Base-by-base conservation (phyloP, 352 stramenopile species). In the Globisporangium cylindrosporum region DNA sequence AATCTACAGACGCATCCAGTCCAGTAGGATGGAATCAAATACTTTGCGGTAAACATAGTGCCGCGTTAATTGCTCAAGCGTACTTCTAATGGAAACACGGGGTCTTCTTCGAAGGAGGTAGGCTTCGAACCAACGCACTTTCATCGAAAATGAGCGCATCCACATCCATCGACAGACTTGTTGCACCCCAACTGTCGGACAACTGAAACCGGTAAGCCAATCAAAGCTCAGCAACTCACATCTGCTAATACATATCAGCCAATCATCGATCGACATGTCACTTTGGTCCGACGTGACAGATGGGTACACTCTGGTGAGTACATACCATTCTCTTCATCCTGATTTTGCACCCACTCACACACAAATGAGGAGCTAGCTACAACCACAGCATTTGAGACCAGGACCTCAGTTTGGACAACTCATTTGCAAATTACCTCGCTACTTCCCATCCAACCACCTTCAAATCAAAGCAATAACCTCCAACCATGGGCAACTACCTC, bases 401-500 rank as follows among this genome's bases (percentile, higher is more conserved):
- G 38, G 12, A 20, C 38, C 38, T 48, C 38, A 48, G 38, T 20
- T 20, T 15, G 14, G 38, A 48, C 38, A 20, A 43, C 36, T 20
- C 38, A 48, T 20, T 48, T 18, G 4, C 14, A 7, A 48, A 48
- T 20, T 20, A 20, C 3, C 38, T 48, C 14, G 14, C 38, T 4
- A 20, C 38, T 20, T 48, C 38, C 38, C 12, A 48, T 14, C 38
- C 38, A 48, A 48, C 14, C 38, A 48, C 38, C 38, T 48, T 15
- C 14, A 48, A 18, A 38, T 1, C 34, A 12, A 8, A 38, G 27
- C 38, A 36, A n/a, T 3, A 43, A 20, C 61, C 20, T n/a, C 10
- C 72, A 48, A 32, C 14, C 22, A 81, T 80, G 75, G 73, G 66
- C 71, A 82, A 82, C 51, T 22, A 75, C 2, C 41, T 80, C 3